phyloP scores from a whole-genome alignment of 2,329 filamentous ascomycete genomes.

The Colletotrichum incanum region DNA sequence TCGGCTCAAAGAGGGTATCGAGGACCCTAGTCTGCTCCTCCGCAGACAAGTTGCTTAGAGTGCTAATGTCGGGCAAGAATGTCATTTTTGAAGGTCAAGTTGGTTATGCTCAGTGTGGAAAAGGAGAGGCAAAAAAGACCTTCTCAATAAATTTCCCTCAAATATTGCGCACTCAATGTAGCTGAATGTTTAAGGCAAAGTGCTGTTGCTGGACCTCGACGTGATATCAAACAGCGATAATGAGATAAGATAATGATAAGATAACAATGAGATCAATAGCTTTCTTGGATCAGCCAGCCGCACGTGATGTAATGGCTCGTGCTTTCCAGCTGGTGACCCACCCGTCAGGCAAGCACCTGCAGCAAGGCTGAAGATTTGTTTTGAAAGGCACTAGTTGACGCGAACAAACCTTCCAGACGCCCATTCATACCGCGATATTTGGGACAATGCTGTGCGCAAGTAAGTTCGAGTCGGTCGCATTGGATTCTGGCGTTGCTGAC shows the following conservation, averaged over 20 bases:
- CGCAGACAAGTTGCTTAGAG: constrained; percentile 70
- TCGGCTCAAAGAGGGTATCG: constrained; percentile 89
- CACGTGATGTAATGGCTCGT: constrained; percentile 40
- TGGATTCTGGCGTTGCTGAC: constrained; percentile 34
- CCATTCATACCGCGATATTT: constrained; percentile 27
- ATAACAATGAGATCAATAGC: neutral
- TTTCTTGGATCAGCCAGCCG: constrained; percentile 14
- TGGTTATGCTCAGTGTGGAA: no score
- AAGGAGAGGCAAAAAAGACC: neutral
- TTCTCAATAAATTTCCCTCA: neutral
- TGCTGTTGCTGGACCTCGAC: constrained; percentile 13
- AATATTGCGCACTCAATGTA: neutral
- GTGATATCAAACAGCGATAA: constrained; percentile 16
- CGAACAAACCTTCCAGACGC: constrained; percentile 31
- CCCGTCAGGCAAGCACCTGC: constrained; percentile 17
- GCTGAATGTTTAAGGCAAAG: neutral
- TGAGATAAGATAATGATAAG: constrained; percentile 21
- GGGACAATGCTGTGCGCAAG: constrained; percentile 54
- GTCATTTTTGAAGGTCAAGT: constrained; percentile 19
- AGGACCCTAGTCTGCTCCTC: constrained; percentile 72
- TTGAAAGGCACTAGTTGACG: constrained; percentile 38
- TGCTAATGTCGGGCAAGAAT: constrained; percentile 71
- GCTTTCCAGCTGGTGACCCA: constrained; percentile 30
- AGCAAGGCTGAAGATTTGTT: constrained; percentile 45
- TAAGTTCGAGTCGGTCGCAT: constrained; percentile 48